Conservation (phyloP, 1,284 basidiomycete species). For the Vanrija sp. region DNA sequence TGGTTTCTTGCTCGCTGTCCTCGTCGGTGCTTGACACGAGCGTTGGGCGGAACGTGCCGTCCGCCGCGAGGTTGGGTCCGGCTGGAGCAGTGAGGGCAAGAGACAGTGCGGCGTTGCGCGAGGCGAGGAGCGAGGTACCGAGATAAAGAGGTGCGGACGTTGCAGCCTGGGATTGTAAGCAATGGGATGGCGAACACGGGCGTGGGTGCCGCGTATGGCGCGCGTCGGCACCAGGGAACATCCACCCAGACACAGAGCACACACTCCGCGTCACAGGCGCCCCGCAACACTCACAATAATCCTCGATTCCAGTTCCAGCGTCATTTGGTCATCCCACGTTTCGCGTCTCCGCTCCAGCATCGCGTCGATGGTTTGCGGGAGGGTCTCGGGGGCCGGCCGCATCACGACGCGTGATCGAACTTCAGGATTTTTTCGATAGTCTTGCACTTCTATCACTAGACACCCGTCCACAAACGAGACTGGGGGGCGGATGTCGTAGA, state of each 20-base stretch:
- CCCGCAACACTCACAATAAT: slow-evolving; percentile 46
- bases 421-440: slow-evolving; percentile 39
- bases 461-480: slow-evolving; percentile 50
- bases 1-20: slow-evolving; percentile 26
- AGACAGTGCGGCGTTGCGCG: slow-evolving; percentile 47
- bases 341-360: slow-evolving; percentile 44
- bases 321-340: slow-evolving; percentile 44
- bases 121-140: slow-evolving; percentile 46
- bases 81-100: slow-evolving; percentile 43
- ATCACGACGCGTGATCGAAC: slow-evolving; percentile 44
- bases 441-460: slow-evolving; percentile 49
- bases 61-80: slow-evolving; percentile 32
- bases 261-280: too few relatives aligned
- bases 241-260: too few relatives aligned
- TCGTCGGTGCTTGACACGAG: slow-evolving; percentile 13
- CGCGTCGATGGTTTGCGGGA: slow-evolving; percentile 44
- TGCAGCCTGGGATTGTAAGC: slow-evolving; percentile 35
- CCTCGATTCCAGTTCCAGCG: slow-evolving; percentile 46
- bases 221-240: too few relatives aligned
- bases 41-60: slow-evolving; percentile 30
- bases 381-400: slow-evolving; percentile 46
- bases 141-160: slow-evolving; percentile 49
- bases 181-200: neutral
- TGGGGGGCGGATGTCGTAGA: slow-evolving; percentile 45
- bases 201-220: too few relatives aligned